phyloP scores from a whole-genome alignment of 768 basidiomycete genomes.

The Mycena sanguinolenta region DNA sequence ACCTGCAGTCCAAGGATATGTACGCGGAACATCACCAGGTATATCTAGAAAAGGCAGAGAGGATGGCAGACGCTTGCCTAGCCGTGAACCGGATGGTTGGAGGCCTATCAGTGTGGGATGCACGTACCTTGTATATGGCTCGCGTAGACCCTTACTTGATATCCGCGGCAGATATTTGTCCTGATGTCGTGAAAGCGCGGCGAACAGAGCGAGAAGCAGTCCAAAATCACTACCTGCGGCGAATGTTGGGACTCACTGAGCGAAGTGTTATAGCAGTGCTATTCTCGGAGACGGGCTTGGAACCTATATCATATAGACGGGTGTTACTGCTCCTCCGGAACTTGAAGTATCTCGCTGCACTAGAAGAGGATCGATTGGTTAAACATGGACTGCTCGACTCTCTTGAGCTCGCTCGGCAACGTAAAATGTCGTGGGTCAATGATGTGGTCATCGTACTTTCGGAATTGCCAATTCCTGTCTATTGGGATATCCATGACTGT shows the following conservation, averaged over 20 bases:
- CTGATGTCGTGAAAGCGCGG: conserved; percentile 10
- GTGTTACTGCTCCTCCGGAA: neutral
- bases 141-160: conserved; percentile 20
- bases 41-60: conserved; percentile 8
- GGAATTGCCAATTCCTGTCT: conserved; percentile 4
- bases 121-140: conserved; percentile 22
- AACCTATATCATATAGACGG: conserved; percentile 4
- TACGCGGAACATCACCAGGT: neutral
- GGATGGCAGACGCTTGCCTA: conserved; percentile 4
- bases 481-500: neutral
- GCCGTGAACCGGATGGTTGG: conserved; percentile 15
- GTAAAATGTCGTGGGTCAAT: conserved; percentile 17
- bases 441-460: conserved; percentile 2
- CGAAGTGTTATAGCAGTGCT: conserved; percentile 10
- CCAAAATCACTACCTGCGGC: conserved; percentile 16
- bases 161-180: conserved; percentile 17
- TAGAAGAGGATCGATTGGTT: neutral
- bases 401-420: neutral
- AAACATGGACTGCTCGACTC: neutral
- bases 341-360: neutral
- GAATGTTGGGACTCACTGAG: conserved; percentile 14
- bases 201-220: conserved; percentile 6
- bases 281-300: conserved; percentile 16
- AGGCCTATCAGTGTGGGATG: conserved; percentile 12
- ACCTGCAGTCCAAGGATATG: neutral